phyloP scores from a whole-genome alignment of 2,329 filamentous ascomycete genomes.

The Ceratocystis variospora region DNA sequence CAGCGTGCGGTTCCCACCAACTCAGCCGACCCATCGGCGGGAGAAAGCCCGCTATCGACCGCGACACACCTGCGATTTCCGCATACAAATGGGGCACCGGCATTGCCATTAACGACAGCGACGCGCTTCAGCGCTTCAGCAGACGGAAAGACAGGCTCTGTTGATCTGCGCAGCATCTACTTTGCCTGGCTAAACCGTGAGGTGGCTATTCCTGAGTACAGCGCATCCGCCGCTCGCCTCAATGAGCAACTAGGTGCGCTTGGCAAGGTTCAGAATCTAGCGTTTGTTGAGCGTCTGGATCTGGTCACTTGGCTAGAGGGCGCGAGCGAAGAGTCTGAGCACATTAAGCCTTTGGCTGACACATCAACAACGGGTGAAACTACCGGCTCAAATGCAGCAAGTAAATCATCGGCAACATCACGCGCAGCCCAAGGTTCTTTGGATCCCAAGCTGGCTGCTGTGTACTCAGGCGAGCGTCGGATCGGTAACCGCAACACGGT shows the following conservation, averaged over 20 bases:
- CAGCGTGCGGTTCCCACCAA: slow-evolving; percentile 60
- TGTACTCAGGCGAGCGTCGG: slow-evolving; percentile 80
- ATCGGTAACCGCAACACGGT: slow-evolving; percentile 88
- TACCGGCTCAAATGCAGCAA: slow-evolving; percentile 29
- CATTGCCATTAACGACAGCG: slow-evolving; percentile 54
- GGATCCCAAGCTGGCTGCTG: slow-evolving; percentile 70
- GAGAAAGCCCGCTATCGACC: slow-evolving; percentile 52
- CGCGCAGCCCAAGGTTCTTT: slow-evolving; percentile 51
- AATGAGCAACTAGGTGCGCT: slow-evolving; percentile 60
- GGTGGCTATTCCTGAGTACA: slow-evolving; percentile 79
- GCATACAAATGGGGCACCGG: slow-evolving; percentile 35
- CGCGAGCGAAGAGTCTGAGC: slow-evolving; percentile 78
- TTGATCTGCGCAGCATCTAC: slow-evolving; percentile 87
- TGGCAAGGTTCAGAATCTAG: slow-evolving; percentile 66
- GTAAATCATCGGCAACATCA: slow-evolving; percentile 26
- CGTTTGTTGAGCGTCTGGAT: slow-evolving; percentile 83
- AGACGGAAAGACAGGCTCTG: slow-evolving; percentile 37
- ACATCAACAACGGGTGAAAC: slow-evolving; percentile 28
- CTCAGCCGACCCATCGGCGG: slow-evolving; percentile 48
- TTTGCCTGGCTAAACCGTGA: slow-evolving; percentile 95
- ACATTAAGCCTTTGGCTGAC: slow-evolving; percentile 71
- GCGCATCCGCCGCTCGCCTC: slow-evolving; percentile 63
- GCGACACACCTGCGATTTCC: slow-evolving; percentile 71
- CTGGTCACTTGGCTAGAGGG: slow-evolving; percentile 89
- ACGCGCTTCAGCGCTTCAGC: slow-evolving; percentile 75